A percentile compares a stretch with the other conserved stretches of the same genome.
Evolutionary conservation across 345 rosid species (phyloP).

Genomic region (Heritiera littoralis): DNA sequence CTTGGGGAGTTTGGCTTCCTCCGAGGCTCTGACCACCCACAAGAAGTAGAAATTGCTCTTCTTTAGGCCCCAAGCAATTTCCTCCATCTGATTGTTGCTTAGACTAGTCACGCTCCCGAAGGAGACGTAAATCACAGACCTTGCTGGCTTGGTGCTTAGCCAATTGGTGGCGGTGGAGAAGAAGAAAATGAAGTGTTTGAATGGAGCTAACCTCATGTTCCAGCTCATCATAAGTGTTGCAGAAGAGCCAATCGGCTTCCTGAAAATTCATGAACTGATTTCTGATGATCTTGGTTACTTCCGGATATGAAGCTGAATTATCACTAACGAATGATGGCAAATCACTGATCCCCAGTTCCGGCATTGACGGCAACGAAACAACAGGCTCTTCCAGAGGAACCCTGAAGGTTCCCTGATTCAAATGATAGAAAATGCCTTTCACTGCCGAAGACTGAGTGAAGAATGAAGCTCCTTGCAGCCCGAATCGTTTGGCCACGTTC

Average conservation of each 20-base stretch:
- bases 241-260: constrained; percentile 34
- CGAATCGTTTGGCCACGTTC: constrained; percentile 42
- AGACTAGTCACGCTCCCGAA: too few species aligned
- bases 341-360: constrained; percentile 33
- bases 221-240: constrained; percentile 45
- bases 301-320: constrained; percentile 21
- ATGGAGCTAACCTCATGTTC: constrained; percentile 43
- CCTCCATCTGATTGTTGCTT: too few species aligned
- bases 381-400: constrained; percentile 29
- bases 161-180: neutral
- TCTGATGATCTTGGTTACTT: constrained; percentile 9
- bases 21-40: too few species aligned
- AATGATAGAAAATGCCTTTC: constrained; percentile 39
- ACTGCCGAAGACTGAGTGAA: constrained; percentile 57
- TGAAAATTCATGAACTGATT: constrained; percentile 39
- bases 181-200: neutral
- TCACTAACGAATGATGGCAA: constrained; percentile 42
- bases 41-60: too few species aligned
- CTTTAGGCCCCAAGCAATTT: too few species aligned
- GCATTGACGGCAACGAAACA: constrained; percentile 43
- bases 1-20: too few species aligned
- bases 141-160: too few species aligned
- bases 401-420: constrained; percentile 22
- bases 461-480: constrained; percentile 37
- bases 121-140: too few species aligned